These are phyloP conservation scores for Acanthamoeba royreba DNA, from an alignment of 208 protist genomes.

Conservation along the genomic window DNA sequence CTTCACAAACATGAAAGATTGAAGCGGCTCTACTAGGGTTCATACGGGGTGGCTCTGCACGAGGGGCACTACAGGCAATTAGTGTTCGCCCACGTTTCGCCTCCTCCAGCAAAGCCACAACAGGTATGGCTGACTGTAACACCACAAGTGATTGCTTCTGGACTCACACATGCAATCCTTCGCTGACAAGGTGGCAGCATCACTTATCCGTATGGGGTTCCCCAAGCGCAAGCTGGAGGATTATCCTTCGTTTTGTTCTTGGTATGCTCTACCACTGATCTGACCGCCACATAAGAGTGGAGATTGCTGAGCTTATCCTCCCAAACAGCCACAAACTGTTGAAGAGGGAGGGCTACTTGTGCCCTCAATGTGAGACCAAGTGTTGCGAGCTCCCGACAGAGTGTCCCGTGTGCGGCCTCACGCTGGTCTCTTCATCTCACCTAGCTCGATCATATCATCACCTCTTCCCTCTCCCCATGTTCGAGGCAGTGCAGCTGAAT, in stretches of 20 bases:
- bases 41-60: slow-evolving; percentile 61
- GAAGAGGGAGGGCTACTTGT: slow-evolving; percentile 69
- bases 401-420: slow-evolving; percentile 79
- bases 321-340: slow-evolving; percentile 56
- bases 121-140: not conserved
- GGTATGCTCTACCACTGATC: not conserved
- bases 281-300: not conserved
- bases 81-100: slow-evolving; percentile 60
- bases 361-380: slow-evolving; percentile 76
- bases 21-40: slow-evolving; percentile 57
- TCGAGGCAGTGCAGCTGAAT: slow-evolving; percentile 34
- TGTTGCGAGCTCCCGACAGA: slow-evolving; percentile 80
- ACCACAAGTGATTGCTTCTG: too few species aligned
- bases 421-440: slow-evolving; percentile 83
- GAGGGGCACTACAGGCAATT: slow-evolving; percentile 67
- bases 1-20: not conserved
- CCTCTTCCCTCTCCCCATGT: slow-evolving; percentile 79
- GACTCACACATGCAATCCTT: too few species aligned
- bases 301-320: not conserved
- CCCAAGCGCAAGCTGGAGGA: slow-evolving; percentile 49
- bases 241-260: slow-evolving; percentile 56
- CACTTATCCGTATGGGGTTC: slow-evolving; percentile 76
- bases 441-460: slow-evolving; percentile 87
- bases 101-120: slow-evolving; percentile 58
- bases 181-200: slow-evolving; percentile 46